These are phyloP conservation scores for Papiliotrema terrestris DNA, from an alignment of 1,284 basidiomycete species.

Conservation along the genomic window DNA sequence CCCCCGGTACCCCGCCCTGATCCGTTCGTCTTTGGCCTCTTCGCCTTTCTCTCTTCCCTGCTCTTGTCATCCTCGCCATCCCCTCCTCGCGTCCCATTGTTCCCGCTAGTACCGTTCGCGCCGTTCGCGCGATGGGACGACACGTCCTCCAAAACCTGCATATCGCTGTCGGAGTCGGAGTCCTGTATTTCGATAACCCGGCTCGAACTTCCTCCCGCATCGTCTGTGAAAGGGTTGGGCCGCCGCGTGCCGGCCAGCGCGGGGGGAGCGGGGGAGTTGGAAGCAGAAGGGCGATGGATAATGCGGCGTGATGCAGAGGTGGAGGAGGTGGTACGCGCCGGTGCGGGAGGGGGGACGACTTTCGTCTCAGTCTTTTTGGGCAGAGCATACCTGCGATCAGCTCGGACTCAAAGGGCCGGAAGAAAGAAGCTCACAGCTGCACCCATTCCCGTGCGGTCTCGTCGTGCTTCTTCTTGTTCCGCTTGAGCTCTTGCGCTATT, in stretches of 20 bases:
- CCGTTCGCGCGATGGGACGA: too few relatives aligned
- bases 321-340: constrained; percentile 6
- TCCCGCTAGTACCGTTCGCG: neutral
- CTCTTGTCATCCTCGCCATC: constrained; percentile 2
- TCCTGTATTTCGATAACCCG: constrained; percentile 1
- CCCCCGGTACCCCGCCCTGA: neutral
- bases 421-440: constrained; percentile 45
- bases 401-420: neutral
- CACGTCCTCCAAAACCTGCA: neutral
- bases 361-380: constrained; percentile 15
- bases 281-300: neutral
- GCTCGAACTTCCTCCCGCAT: constrained; percentile 4
- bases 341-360: constrained; percentile 9
- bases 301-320: constrained; percentile 1
- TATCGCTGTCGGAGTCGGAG: constrained; percentile 8
- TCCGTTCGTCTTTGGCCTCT: neutral
- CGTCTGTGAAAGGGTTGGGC: constrained; percentile 5
- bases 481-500: constrained; percentile 79
- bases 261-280: constrained; percentile 3
- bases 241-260: constrained; percentile 25
- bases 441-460: constrained; percentile 91
- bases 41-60: constrained; percentile 1
- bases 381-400: constrained; percentile 28
- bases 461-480: constrained; percentile 83
- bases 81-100: neutral